Evolutionary conservation across 1,139 yeast species (phyloP).

Genomic region (Scheffersomyces insectosa): DNA sequence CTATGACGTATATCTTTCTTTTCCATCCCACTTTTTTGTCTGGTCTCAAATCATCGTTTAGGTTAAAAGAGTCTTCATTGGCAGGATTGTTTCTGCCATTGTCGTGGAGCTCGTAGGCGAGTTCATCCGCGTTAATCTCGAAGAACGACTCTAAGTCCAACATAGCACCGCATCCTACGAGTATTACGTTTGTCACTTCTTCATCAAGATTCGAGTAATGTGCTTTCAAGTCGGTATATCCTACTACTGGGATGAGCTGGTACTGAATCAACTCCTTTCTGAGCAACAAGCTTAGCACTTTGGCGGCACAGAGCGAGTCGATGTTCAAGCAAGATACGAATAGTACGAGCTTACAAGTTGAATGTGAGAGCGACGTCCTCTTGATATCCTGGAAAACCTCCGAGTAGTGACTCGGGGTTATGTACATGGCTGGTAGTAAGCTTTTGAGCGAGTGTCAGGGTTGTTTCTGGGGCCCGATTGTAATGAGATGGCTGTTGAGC

Average conservation of each 20-base stretch:
- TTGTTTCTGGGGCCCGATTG: too few species aligned
- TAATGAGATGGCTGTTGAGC: too few species aligned
- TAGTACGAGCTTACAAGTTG: conserved; percentile 84
- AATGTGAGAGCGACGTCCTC: conserved; percentile 71
- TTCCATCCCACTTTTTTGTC: conserved; percentile 21
- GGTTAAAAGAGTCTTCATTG: conserved; percentile 12
- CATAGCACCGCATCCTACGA: conserved; percentile 96
- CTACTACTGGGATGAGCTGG: conserved; percentile 92
- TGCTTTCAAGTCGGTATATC: conserved; percentile 72
- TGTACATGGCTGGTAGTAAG: conserved; percentile 47
- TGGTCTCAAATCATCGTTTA: conserved; percentile 7
- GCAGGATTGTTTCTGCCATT: conserved; percentile 6
- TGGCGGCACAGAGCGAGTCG: conserved; percentile 90
- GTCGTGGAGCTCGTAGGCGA: conserved; percentile 8
- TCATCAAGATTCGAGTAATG: conserved; percentile 68
- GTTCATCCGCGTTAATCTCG: conserved; percentile 59
- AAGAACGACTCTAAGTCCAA: conserved; percentile 81
- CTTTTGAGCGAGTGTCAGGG: too few species aligned
- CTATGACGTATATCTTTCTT: conserved; percentile 73
- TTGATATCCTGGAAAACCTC: conserved; percentile 61
- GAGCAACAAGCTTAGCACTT: conserved; percentile 67
- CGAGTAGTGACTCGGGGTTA: conserved; percentile 61
- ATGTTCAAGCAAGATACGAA: conserved; percentile 90
- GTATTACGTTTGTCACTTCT: conserved; percentile 74
- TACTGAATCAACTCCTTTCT: conserved; percentile 84